phyloP scores from a whole-genome alignment of 192 early-diverging fungal species.

The Dispira simplex region DNA sequence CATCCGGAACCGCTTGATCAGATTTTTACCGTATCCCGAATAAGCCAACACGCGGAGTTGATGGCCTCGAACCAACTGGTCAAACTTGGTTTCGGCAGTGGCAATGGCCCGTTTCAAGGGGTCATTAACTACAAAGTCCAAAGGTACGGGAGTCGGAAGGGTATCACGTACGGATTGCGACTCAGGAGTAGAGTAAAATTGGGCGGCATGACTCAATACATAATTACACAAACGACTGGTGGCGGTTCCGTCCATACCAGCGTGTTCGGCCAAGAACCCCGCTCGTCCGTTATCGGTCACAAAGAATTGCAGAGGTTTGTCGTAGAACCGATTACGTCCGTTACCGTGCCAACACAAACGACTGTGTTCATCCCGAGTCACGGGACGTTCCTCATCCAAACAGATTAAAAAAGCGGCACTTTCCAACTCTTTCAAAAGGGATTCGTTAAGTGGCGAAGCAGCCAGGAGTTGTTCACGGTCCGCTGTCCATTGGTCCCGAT shows the following conservation, averaged over 20 bases:
- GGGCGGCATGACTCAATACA: constrained; percentile 29
- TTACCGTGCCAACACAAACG: constrained; percentile 92
- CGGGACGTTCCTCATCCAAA: constrained; percentile 74
- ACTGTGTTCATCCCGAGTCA: constrained; percentile 76
- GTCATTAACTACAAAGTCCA: constrained; percentile 56
- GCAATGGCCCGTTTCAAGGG: constrained; percentile 42
- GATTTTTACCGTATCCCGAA: constrained; percentile 82
- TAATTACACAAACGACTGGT: constrained; percentile 81
- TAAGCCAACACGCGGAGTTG: constrained; percentile 72
- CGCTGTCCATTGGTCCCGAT: constrained; percentile 89
- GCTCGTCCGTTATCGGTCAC: constrained; percentile 96
- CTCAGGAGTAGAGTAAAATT: constrained; percentile 21
- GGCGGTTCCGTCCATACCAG: constrained; percentile 89
- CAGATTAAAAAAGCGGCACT: constrained; percentile 75
- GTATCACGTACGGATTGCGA: constrained; percentile 26
- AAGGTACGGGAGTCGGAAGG: constrained; percentile 47
- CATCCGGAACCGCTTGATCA: constrained; percentile 72
- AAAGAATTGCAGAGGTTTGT: constrained; percentile 94
- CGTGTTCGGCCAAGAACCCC: constrained; percentile 88
- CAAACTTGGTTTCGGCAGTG: constrained; percentile 63
- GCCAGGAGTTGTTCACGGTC: constrained; percentile 50
- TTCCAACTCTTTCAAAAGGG: constrained; percentile 69
- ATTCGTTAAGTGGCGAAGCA: constrained; percentile 50
- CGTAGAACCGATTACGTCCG: constrained; percentile 94
- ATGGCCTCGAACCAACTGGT: constrained; percentile 58